A percentile compares a stretch with the other conserved stretches of the same genome.
Evolutionary conservation across 1,139 yeast genomes (phyloP).

Genomic region (Dujonia santamariae): DNA sequence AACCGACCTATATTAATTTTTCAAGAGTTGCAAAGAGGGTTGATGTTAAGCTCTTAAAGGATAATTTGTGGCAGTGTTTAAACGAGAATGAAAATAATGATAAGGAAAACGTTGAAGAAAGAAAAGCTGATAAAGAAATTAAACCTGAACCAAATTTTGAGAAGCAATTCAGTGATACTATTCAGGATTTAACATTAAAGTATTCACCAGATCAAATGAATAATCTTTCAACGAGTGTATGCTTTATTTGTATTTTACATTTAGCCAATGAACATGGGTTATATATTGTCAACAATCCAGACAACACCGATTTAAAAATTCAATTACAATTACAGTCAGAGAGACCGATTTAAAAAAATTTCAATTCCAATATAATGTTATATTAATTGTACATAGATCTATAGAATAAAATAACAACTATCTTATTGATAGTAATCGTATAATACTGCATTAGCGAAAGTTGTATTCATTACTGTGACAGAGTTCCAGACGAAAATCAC

Average conservation of each 20-base stretch:
- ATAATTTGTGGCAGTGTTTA: constrained; percentile 74
- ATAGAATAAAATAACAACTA: neutral
- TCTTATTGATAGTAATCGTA: no score
- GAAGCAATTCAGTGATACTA: constrained; percentile 10
- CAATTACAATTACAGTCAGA: no score
- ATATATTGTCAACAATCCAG: neutral
- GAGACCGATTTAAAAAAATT: no score
- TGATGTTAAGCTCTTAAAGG: constrained; percentile 75
- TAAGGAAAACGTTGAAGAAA: neutral
- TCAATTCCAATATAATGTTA: no score
- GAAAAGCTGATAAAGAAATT: neutral
- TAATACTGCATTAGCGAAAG: no score
- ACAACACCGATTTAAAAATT: constrained; percentile 4
- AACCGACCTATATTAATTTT: constrained; percentile 51
- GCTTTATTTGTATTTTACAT: constrained; percentile 81
- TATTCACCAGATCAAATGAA: constrained; percentile 51
- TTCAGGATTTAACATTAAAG: constrained; percentile 9
- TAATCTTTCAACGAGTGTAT: constrained; percentile 84
- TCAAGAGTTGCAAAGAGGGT: constrained; percentile 84
- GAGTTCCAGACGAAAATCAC: no score
- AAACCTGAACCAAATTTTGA: neutral
- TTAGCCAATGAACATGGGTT: constrained; percentile 88
- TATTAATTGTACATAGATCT: neutral
- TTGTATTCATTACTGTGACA: no score
- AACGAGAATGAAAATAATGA: no score